phyloP scores from a whole-genome alignment of 2,329 filamentous ascomycete genomes.

The Periconia macrospinosa region DNA sequence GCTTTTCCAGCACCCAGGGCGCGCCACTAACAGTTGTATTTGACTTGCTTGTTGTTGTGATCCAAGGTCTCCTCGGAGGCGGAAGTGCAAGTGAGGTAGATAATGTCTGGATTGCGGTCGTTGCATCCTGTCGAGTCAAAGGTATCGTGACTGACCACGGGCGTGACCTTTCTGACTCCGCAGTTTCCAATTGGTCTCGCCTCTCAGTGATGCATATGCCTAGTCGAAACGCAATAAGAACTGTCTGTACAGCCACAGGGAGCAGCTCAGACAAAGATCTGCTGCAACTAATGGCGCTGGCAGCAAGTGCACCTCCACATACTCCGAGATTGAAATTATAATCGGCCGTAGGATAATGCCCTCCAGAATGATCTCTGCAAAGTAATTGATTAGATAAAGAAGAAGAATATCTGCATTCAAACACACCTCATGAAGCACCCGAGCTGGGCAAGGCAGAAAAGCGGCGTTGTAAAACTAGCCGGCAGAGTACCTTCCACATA shows the following conservation, averaged over 20 bases:
- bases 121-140: slow-evolving; percentile 4
- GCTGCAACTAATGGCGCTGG: slow-evolving; percentile 4
- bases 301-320: slow-evolving; percentile 6
- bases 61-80: slow-evolving; percentile 5
- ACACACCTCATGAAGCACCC: slow-evolving; percentile 7
- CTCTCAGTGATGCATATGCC: slow-evolving; percentile 6
- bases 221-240: slow-evolving; percentile 6
- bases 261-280: slow-evolving; percentile 7
- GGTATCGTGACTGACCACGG: slow-evolving; percentile 6
- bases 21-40: slow-evolving; percentile 6
- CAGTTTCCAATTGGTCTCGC: slow-evolving; percentile 5
- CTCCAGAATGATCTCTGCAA: no score
- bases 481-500: slow-evolving; percentile 4
- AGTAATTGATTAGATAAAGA: not conserved
- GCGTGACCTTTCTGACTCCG: slow-evolving; percentile 4
- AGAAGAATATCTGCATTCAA: slow-evolving; percentile 5
- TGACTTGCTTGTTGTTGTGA: slow-evolving; percentile 6
- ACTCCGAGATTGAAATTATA: slow-evolving; percentile 3
- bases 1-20: slow-evolving; percentile 5
- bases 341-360: not conserved
- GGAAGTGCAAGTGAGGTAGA: slow-evolving; percentile 7
- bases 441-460: slow-evolving; percentile 7
- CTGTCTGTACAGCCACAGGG: slow-evolving; percentile 5
- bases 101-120: slow-evolving; percentile 5
- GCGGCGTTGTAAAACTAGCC: slow-evolving; percentile 5